Conservation (phyloP, 371 early-diverging fungal species). For the Circinella umbellata region DNA sequence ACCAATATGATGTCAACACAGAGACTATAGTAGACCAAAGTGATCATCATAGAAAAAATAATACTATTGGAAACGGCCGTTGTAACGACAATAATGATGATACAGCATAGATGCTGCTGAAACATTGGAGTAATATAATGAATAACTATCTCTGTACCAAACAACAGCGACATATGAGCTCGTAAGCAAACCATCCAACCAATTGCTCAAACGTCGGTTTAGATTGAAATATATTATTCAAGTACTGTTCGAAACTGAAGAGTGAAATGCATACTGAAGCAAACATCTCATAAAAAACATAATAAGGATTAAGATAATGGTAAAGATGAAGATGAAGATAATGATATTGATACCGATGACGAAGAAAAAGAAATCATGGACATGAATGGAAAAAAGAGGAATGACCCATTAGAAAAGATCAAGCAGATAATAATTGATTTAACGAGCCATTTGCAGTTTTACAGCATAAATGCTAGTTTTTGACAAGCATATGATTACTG, state of each 20-base stretch:
- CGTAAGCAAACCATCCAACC: constrained; percentile 9
- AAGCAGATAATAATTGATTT: too few relatives aligned
- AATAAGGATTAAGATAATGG: constrained; percentile 1
- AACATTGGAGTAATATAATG: too few relatives aligned
- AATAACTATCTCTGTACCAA: too few relatives aligned
- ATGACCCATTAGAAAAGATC: constrained; percentile 40
- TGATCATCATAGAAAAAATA: background rate
- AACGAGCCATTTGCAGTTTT: too few relatives aligned
- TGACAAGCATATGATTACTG: too few relatives aligned
- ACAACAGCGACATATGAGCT: background rate
- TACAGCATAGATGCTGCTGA: background rate
- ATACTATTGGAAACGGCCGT: background rate
- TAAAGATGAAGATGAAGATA: constrained; percentile 25
- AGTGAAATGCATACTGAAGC: constrained; percentile 27
- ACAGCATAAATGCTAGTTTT: too few relatives aligned
- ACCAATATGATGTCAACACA: constrained; percentile 58
- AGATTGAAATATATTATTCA: background rate
- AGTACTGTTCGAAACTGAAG: constrained; percentile 15
- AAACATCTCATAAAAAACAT: too few relatives aligned
- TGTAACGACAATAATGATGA: constrained; percentile 12
- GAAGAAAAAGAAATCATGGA: background rate
- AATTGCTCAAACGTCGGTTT: background rate
- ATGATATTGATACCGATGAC: constrained; percentile 23
- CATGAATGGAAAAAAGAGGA: background rate
- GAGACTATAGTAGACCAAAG: background rate